Evolutionary conservation across 2,329 filamentous ascomycete genomes (phyloP).

Genomic region (Xylaria sp.): DNA sequence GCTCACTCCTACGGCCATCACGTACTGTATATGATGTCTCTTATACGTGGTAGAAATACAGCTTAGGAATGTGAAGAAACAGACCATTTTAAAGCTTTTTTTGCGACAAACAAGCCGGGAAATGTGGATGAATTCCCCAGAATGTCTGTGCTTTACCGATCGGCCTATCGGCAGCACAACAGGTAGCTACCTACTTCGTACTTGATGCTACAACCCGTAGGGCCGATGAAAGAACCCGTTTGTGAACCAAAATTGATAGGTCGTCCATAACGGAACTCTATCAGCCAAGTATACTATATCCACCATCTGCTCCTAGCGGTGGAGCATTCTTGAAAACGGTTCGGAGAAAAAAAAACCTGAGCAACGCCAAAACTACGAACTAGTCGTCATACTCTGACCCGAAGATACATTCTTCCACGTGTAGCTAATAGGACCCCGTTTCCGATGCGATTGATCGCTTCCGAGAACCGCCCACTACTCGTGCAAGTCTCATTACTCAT

Average conservation of each 20-base stretch:
- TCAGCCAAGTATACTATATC: background rate
- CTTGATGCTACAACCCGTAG: conserved; percentile 11
- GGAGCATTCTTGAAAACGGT: background rate
- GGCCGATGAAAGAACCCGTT: conserved; percentile 28
- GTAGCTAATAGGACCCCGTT: background rate
- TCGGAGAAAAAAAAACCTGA: background rate
- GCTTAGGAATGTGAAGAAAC: conserved; percentile 16
- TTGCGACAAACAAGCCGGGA: conserved; percentile 21
- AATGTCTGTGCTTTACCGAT: conserved; percentile 27
- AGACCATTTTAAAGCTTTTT: conserved; percentile 11
- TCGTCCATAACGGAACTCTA: background rate
- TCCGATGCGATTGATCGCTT: conserved; percentile 2
- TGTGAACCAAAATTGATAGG: conserved; percentile 6
- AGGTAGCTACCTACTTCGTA: background rate
- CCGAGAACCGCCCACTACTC: background rate
- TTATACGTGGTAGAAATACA: conserved; percentile 26
- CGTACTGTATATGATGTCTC: conserved; percentile 19
- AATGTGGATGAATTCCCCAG: conserved; percentile 36
- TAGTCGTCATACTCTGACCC: conserved; percentile 2
- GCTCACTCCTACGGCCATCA: background rate
- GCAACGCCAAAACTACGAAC: background rate
- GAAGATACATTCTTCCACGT: background rate
- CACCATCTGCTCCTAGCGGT: background rate
- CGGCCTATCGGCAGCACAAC: conserved; percentile 22
- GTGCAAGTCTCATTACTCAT: conserved; percentile 24